Base-by-base conservation (phyloP, 768 basidiomycete genomes). In the Pleurotus ostreatus region DNA sequence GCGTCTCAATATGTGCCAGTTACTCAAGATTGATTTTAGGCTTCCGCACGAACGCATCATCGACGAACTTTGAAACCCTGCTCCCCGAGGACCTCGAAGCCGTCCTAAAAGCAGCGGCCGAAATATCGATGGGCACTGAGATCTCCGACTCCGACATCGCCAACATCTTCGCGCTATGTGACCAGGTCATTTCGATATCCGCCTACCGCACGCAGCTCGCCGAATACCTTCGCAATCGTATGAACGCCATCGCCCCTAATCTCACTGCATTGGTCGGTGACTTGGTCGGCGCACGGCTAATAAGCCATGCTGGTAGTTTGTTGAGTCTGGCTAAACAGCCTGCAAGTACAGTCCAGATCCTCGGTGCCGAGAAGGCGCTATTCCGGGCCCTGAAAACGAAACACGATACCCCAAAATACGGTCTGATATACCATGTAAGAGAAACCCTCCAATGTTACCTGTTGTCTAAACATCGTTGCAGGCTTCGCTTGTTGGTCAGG, bases 121-220 rank as follows among this genome's bases (percentile, higher is more conserved):
- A 94, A 76, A 91, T 99, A 59, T 97, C 94, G 37, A 99, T 99
- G 97, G 97, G 97, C 63, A 99, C 97, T 41, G 97, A 99, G 76
- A 98, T 99, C 60, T 95, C 94, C 54, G 94, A 98, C 61, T 85
- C 87, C 49, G 97, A 99, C 69, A 94, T 98, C 66, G 77, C 83
- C n/a, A 96, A 99, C 77, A 98, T 98, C 70, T 84, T 94, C 74
- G 87, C 93, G 34, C 83, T 99, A 34, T 98, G 95, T 69, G 97
- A 99, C 72, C 97, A 99, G 71, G 92, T 99, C 65, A 96, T 99
- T 69, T 86, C 94, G 59, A 98, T 99, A 70, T 87, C 94, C 38
- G 81, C 87, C 57, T 99, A 99, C 77, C 92, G 97, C 51, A 74
- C 92, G 26, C 96, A 99, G 70, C 86, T 99, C 47, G 88, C 92